These are phyloP conservation scores for Astrothelium macrocarpum DNA, from an alignment of 495 filamentous ascomycete genomes.

Conservation along the genomic window DNA sequence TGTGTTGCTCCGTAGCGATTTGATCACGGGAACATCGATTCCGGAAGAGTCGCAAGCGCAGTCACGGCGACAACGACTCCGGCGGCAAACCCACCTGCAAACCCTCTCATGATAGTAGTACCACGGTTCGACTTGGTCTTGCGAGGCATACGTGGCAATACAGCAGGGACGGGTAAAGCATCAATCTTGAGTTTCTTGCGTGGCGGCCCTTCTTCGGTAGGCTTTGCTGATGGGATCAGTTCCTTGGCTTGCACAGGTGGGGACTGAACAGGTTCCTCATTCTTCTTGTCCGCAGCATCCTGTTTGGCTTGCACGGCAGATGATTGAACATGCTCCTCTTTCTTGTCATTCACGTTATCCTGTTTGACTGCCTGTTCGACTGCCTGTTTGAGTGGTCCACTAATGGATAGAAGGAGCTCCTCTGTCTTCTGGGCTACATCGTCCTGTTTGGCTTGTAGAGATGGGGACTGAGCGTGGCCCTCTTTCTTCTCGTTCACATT, in stretches of 20 bases:
- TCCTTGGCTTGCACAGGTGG: not conserved
- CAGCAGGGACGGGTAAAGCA: not conserved
- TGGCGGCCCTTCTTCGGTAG: not conserved
- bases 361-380: not conserved
- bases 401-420: no score
- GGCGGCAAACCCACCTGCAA: not conserved
- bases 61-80: not conserved
- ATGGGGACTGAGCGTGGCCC: not conserved
- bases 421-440: no score
- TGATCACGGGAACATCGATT: not conserved
- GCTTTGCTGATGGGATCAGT: not conserved
- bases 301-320: not conserved
- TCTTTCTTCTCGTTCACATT: no score
- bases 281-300: not conserved
- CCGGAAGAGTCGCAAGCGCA: not conserved
- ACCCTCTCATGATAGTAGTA: not conserved
- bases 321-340: not conserved
- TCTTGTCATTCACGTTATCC: not conserved
- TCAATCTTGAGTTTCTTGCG: not conserved
- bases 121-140: no score
- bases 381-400: no score
- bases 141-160: not conserved
- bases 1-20: not conserved
- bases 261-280: not conserved
- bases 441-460: not conserved